A percentile compares a stretch with the other conserved stretches of the same genome.
phyloP scores from a whole-genome alignment of 495 filamentous ascomycete genomes.

The Podospora comata region DNA sequence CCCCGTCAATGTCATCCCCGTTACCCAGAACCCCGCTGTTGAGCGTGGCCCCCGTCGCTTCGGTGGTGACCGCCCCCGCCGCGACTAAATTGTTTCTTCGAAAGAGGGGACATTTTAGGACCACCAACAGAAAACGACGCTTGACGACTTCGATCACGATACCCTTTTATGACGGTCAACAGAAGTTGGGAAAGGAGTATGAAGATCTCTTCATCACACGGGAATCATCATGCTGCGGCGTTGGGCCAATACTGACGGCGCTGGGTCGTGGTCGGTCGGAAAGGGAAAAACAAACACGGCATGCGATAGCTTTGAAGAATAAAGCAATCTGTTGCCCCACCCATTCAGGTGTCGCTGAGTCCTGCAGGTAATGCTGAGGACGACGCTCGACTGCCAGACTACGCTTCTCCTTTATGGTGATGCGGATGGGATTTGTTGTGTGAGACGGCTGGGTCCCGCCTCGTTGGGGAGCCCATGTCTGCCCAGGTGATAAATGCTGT shows the following conservation, averaged over 20 bases:
- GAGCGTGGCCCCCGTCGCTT: conserved; percentile 67
- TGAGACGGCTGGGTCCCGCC: neutral
- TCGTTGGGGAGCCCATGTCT: neutral
- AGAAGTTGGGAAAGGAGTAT: neutral
- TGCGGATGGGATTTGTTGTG: conserved; percentile 2
- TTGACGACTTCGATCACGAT: conserved; percentile 19
- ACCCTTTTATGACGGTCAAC: conserved; percentile 11
- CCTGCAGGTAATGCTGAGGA: conserved; percentile 53
- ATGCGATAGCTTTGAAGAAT: conserved; percentile 41
- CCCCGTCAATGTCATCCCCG: conserved; percentile 87
- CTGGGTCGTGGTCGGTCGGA: neutral
- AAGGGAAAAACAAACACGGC: neutral
- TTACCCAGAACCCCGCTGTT: conserved; percentile 78
- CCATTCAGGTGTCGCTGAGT: conserved; percentile 85
- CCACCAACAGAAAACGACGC: neutral
- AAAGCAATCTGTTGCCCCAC: conserved; percentile 57
- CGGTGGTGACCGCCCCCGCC: conserved; percentile 45
- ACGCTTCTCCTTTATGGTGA: conserved; percentile 27
- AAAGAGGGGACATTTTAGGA: conserved; percentile 10
- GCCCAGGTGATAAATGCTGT: neutral
- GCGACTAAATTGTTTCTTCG: conserved; percentile 39
- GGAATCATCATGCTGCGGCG: conserved; percentile 40
- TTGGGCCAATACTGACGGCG: conserved; percentile 22
- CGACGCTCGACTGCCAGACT: conserved; percentile 91
- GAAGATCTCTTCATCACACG: neutral